A percentile compares a stretch with the other conserved stretches of the same genome.
phyloP scores from a whole-genome alignment of 306 rosid species.

The Medicago arabica region DNA sequence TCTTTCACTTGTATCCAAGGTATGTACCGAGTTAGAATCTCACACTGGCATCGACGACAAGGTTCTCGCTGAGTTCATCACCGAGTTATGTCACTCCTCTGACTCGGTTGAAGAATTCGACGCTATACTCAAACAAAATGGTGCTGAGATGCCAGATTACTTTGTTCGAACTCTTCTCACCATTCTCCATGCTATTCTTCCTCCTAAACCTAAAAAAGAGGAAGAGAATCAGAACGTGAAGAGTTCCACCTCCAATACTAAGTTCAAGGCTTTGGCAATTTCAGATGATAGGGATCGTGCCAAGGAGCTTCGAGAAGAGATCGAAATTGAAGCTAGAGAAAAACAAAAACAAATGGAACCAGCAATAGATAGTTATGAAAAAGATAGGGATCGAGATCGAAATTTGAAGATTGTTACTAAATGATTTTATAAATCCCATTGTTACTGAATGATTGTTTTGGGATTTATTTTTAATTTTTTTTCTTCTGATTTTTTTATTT shows the following conservation, averaged over 20 bases:
- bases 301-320: conserved; percentile 68
- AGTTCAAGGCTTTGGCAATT: conserved; percentile 66
- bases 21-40: conserved; percentile 76
- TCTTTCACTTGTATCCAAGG: conserved; percentile 77
- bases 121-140: conserved; percentile 64
- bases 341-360: conserved; percentile 27
- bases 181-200: conserved; percentile 72
- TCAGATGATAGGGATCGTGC: conserved; percentile 63
- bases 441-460: too few species aligned
- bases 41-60: conserved; percentile 78
- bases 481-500: too few species aligned
- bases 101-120: conserved; percentile 69
- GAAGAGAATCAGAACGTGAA: conserved; percentile 34
- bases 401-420: too few species aligned
- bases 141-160: conserved; percentile 77
- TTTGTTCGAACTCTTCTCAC: conserved; percentile 65
- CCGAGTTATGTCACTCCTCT: conserved; percentile 67
- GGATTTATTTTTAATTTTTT: too few species aligned
- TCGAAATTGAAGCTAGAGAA: conserved; percentile 56
- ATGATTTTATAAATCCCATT: too few species aligned
- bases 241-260: conserved; percentile 35
- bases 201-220: conserved; percentile 63
- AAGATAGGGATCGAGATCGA: too few species aligned
- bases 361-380: background rate
- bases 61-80: conserved; percentile 75